Evolutionary conservation across 1,284 basidiomycete species (phyloP).

Genomic region (Leucoagaricus sp.): DNA sequence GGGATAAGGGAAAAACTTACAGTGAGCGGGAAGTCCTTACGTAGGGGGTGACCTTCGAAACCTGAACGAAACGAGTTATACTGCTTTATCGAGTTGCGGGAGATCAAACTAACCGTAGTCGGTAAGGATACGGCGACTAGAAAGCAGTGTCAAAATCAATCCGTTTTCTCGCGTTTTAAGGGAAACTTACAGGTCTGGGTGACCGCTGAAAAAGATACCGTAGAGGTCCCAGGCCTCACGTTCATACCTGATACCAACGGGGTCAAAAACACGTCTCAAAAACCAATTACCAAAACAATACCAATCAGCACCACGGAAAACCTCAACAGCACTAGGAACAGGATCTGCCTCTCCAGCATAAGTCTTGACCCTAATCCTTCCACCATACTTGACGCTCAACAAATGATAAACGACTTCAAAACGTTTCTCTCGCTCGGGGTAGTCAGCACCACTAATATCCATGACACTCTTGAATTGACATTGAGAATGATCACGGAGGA

Average conservation of each 20-base stretch:
- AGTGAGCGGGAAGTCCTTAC: slow-evolving; percentile 98
- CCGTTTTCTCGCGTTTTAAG: not conserved
- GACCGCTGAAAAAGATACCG: slow-evolving; percentile 95
- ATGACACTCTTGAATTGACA: slow-evolving; percentile 93
- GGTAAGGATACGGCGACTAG: slow-evolving; percentile 91
- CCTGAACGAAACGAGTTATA: slow-evolving; percentile 45
- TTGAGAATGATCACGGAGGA: slow-evolving; percentile 95
- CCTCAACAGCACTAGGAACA: slow-evolving; percentile 79
- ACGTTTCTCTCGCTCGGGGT: slow-evolving; percentile 88
- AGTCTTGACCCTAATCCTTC: slow-evolving; percentile 95
- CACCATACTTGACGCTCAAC: slow-evolving; percentile 74
- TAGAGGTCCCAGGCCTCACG: slow-evolving; percentile 98
- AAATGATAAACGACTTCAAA: slow-evolving; percentile 99
- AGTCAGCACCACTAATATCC: slow-evolving; percentile 97
- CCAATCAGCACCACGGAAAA: slow-evolving; percentile 97
- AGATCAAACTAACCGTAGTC: slow-evolving; percentile 78
- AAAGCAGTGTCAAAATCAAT: slow-evolving; percentile 14
- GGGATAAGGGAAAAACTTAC: slow-evolving; percentile 44
- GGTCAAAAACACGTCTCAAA: slow-evolving; percentile 14
- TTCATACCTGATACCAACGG: slow-evolving; percentile 70
- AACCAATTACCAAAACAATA: slow-evolving; percentile 38
- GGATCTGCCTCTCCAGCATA: slow-evolving; percentile 96
- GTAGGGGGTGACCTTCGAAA: slow-evolving; percentile 96
- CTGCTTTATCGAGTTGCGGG: slow-evolving; percentile 12
- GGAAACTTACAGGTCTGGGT: slow-evolving; percentile 87